phyloP scores from a whole-genome alignment of 1,139 yeast genomes.

The Hansenula sp. region DNA sequence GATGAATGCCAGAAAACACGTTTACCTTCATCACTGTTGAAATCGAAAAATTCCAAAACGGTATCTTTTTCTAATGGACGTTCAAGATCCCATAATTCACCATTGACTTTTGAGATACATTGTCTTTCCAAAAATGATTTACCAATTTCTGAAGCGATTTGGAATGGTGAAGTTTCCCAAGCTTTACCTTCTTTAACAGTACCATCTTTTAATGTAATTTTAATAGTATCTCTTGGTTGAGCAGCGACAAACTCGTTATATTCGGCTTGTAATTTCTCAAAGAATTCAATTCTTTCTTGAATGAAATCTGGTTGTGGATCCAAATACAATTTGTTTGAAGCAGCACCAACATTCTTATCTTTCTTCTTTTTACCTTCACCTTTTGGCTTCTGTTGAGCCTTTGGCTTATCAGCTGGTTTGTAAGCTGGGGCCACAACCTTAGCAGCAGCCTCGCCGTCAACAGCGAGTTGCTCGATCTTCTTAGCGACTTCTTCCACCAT shows the following conservation, averaged over 20 bases:
- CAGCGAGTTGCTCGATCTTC: constrained; percentile 46
- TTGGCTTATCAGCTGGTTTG: constrained; percentile 1
- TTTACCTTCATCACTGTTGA: constrained; percentile 84
- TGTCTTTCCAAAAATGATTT: constrained; percentile 85
- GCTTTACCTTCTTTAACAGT: constrained; percentile 70
- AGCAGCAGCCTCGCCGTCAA: constrained; percentile 3
- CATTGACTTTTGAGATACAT: constrained; percentile 88
- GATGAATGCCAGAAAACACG: constrained; percentile 98
- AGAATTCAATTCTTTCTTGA: constrained; percentile 71
- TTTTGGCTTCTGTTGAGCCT: constrained; percentile 15
- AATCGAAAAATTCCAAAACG: constrained; percentile 69
- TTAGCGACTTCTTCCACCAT: constrained; percentile 43
- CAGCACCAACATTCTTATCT: constrained; percentile 24
- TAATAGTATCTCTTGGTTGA: constrained; percentile 58
- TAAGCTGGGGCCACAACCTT: constrained; percentile 5
- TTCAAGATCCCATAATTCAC: constrained; percentile 90
- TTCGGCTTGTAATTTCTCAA: constrained; percentile 75
- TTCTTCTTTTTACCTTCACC: constrained; percentile 22
- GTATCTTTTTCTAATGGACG: constrained; percentile 84
- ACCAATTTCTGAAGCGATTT: constrained; percentile 79
- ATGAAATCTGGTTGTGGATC: constrained; percentile 83
- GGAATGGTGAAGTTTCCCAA: constrained; percentile 88
- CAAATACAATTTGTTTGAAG: constrained; percentile 37
- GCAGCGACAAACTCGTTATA: constrained; percentile 69
- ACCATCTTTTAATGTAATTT: constrained; percentile 86